Conservation (phyloP, 164 flowering plant species). For the Litsea cubeba region DNA sequence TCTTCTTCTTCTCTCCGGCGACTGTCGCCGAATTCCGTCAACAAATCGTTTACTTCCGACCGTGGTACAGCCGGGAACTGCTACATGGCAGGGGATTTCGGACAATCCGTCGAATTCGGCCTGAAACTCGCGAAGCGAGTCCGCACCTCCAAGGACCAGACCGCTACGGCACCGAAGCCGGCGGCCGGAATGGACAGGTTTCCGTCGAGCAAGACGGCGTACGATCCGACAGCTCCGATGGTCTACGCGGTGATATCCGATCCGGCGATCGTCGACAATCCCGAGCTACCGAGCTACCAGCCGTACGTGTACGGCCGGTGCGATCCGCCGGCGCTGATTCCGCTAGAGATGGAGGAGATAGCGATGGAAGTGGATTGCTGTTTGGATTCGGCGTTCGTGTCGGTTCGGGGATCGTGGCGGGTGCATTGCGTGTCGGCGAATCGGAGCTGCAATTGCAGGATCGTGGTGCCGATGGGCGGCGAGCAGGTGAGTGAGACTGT, state of each 20-base stretch:
- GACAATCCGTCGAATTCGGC: slow-evolving; percentile 59
- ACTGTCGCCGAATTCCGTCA: background rate
- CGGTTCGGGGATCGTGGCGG: slow-evolving; percentile 66
- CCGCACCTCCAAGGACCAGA: slow-evolving; percentile 67
- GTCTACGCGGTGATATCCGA: slow-evolving; percentile 70
- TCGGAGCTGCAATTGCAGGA: slow-evolving; percentile 56
- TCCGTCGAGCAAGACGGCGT: slow-evolving; percentile 6
- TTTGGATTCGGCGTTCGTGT: slow-evolving; percentile 61
- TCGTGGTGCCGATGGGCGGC: slow-evolving; percentile 79
- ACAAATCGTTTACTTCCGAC: background rate
- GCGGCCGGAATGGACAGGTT: slow-evolving; percentile 39
- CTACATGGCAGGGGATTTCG: slow-evolving; percentile 1
- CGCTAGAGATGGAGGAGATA: slow-evolving; percentile 71
- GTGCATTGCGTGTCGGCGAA: slow-evolving; percentile 87
- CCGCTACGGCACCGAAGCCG: slow-evolving; percentile 57
- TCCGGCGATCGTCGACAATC: slow-evolving; percentile 85
- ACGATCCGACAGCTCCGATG: slow-evolving; percentile 73
- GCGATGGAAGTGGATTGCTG: slow-evolving; percentile 51
- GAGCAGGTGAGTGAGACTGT: slow-evolving; percentile 47
- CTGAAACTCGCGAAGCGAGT: slow-evolving; percentile 65
- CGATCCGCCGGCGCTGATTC: slow-evolving; percentile 92
- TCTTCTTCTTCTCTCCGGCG: background rate
- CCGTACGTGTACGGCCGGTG: slow-evolving; percentile 89
- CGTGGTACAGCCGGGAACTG: background rate
- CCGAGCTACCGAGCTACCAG: slow-evolving; percentile 97